Conservation (phyloP, 768 basidiomycete genomes). For the Hygrophorus pudorinus region DNA sequence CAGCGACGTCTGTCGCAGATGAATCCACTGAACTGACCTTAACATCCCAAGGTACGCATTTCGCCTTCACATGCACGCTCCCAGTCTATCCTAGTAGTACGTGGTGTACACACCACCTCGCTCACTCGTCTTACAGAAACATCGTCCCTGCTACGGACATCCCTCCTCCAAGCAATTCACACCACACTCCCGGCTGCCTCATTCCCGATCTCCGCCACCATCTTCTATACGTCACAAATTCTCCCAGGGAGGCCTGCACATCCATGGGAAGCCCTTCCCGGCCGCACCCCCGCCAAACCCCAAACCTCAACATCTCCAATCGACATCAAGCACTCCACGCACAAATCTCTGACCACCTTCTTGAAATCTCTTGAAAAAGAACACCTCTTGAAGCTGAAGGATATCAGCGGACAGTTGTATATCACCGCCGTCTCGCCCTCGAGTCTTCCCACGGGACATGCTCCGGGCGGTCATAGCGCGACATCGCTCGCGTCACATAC, state of each 20-base stretch:
- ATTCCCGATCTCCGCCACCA: constrained; percentile 71
- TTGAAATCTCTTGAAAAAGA: constrained; percentile 72
- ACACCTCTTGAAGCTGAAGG: constrained; percentile 62
- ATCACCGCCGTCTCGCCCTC: constrained; percentile 40
- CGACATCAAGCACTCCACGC: constrained; percentile 68
- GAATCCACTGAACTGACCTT: neutral
- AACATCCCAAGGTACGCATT: constrained; percentile 4
- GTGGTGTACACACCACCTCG: no score
- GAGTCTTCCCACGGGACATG: no score
- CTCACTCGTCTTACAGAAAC: constrained; percentile 30
- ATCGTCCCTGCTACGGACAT: constrained; percentile 42
- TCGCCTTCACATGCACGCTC: neutral
- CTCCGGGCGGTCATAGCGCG: no score
- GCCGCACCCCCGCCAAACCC: constrained; percentile 48
- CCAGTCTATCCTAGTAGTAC: neutral
- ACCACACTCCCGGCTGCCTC: constrained; percentile 38
- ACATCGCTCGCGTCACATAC: constrained; percentile 29
- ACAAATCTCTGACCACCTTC: constrained; percentile 77
- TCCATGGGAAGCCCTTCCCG: no score
- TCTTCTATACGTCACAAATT: constrained; percentile 67
- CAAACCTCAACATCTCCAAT: constrained; percentile 31
- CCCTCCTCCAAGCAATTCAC: constrained; percentile 59
- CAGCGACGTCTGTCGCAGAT: neutral
- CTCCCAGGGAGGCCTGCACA: constrained; percentile 33
- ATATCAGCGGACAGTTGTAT: constrained; percentile 40